Percentiles rank a stretch among this genome's conserved stretches.
These are phyloP conservation scores for Carpinus viminea DNA, from an alignment of 306 rosid species.

Conservation along the genomic window DNA sequence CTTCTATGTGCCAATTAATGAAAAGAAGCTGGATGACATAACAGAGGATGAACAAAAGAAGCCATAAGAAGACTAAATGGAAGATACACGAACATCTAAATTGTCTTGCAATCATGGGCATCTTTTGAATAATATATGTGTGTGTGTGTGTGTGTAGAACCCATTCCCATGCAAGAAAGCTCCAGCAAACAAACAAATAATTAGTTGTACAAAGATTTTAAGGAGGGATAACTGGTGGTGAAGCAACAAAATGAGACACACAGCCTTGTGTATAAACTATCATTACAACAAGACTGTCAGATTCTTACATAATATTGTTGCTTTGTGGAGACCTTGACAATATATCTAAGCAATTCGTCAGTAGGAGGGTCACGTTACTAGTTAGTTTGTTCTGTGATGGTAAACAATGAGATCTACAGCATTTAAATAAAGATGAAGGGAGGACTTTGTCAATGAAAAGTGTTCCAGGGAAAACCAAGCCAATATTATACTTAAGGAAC, in stretches of 20 bases:
- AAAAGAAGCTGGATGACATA: not conserved
- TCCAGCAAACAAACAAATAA: not conserved
- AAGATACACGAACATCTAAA: not conserved
- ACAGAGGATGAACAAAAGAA: not conserved
- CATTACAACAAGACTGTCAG: not conserved
- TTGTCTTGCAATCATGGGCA: not conserved
- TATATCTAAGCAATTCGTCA: too few relatives aligned
- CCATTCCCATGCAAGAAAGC: not conserved
- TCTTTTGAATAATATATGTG: not conserved
- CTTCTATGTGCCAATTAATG: not conserved
- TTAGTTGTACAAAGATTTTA: too few relatives aligned
- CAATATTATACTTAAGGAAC: not conserved
- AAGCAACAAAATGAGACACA: too few relatives aligned
- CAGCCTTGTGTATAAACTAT: not conserved
- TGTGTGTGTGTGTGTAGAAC: too few relatives aligned
- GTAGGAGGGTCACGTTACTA: not conserved
- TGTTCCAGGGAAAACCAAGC: not conserved
- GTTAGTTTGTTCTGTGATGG: not conserved
- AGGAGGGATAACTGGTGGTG: too few relatives aligned
- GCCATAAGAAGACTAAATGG: not conserved
- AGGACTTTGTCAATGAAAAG: not conserved
- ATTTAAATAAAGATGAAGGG: not conserved
- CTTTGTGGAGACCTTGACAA: too few relatives aligned
- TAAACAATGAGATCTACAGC: not conserved
- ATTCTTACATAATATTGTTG: not conserved